phyloP scores from a whole-genome alignment of 768 basidiomycete genomes.

The Lactifluus pinguis region DNA sequence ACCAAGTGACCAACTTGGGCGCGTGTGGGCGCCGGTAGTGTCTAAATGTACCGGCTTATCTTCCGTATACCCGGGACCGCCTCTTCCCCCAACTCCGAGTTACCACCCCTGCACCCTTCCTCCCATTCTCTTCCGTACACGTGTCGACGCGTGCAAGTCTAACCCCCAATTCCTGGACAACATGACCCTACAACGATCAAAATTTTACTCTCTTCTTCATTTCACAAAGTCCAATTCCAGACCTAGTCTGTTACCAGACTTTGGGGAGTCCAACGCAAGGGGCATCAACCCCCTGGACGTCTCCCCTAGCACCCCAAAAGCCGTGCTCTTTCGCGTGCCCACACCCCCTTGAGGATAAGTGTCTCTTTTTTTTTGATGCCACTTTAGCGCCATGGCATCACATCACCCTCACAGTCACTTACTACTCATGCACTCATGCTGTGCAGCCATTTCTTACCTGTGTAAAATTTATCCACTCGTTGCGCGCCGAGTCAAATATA shows the following conservation, averaged over 20 bases:
- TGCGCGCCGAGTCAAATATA: neutral
- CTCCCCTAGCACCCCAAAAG: neutral
- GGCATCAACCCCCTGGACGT: conserved; percentile 1
- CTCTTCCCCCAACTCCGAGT: neutral
- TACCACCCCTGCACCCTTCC: neutral
- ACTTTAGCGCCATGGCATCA: neutral
- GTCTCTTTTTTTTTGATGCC: too few species aligned
- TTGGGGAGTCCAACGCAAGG: neutral
- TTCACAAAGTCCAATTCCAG: neutral
- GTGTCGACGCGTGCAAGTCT: neutral
- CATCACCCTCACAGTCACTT: neutral
- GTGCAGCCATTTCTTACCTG: neutral
- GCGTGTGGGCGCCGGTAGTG: neutral
- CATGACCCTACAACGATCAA: neutral
- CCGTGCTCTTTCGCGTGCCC: neutral
- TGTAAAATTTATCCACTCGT: neutral
- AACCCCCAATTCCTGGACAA: neutral
- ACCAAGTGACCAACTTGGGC: neutral
- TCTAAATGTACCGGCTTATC: conserved; percentile 1
- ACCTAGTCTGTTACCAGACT: neutral
- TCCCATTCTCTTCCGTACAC: neutral
- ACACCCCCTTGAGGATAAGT: neutral
- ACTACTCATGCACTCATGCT: neutral
- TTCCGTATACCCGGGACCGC: neutral
- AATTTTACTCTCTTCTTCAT: neutral